Conservation (phyloP, 768 basidiomycete species). For the Podaxis pistillaris region DNA sequence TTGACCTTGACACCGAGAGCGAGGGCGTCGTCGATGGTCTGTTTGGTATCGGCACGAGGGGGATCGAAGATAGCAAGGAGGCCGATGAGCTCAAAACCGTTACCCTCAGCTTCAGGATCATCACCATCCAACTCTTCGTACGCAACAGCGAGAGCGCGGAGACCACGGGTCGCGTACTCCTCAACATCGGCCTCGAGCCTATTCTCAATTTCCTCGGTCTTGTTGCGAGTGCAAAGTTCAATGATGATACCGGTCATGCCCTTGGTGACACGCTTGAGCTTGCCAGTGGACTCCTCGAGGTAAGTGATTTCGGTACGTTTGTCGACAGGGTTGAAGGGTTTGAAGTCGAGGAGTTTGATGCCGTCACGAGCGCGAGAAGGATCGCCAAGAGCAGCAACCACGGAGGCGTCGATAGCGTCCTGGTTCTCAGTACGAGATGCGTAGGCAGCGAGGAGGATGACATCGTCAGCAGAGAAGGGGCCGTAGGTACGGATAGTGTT, state of each 20-base stretch:
- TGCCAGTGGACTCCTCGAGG: slow-evolving; percentile 87
- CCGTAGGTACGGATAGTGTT: slow-evolving; percentile 89
- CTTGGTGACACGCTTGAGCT: slow-evolving; percentile 98
- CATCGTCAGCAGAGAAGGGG: slow-evolving; percentile 83
- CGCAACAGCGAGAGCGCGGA: slow-evolving; percentile 95
- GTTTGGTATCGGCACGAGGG: slow-evolving; percentile 96
- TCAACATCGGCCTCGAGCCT: slow-evolving; percentile 92
- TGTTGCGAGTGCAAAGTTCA: slow-evolving; percentile 95
- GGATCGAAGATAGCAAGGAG: slow-evolving; percentile 98
- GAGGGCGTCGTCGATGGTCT: slow-evolving; percentile 97
- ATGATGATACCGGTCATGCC: slow-evolving; percentile 99
- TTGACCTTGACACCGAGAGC: slow-evolving; percentile 97
- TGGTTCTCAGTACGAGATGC: slow-evolving; percentile 98
- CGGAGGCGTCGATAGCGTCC: slow-evolving; percentile 93
- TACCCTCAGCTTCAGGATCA: slow-evolving; percentile 82
- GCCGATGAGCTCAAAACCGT: slow-evolving; percentile 96
- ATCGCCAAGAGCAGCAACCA: slow-evolving; percentile 78
- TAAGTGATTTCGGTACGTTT: slow-evolving; percentile 99
- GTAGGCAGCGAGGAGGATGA: slow-evolving; percentile 92
- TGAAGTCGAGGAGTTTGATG: slow-evolving; percentile 97
- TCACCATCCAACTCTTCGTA: slow-evolving; percentile 89
- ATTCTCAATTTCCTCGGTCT: slow-evolving; percentile 89
- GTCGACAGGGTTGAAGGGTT: slow-evolving; percentile 99
- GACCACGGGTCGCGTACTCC: slow-evolving; percentile 93
- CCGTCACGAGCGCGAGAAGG: slow-evolving; percentile 74